Conservation (phyloP, 2,329 filamentous ascomycete genomes). For the Corniculantispora saksenae region DNA sequence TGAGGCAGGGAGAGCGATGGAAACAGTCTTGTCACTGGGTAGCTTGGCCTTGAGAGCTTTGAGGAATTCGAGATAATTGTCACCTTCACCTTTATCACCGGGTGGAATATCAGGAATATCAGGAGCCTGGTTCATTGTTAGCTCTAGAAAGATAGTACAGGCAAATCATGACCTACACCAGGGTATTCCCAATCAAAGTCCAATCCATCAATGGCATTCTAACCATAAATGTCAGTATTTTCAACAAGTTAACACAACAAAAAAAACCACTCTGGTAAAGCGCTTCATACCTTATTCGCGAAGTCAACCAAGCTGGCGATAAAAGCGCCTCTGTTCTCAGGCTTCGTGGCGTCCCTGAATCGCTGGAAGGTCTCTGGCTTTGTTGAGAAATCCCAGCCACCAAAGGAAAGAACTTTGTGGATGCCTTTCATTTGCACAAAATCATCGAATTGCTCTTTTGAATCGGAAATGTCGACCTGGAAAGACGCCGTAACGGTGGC, state of each 20-base stretch:
- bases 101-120: conserved; percentile 9
- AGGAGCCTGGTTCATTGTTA: conserved; percentile 16
- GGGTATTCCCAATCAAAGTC: conserved; percentile 53
- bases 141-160: conserved; percentile 20
- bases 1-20: conserved; percentile 32
- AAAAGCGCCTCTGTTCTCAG: conserved; percentile 34
- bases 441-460: conserved; percentile 30
- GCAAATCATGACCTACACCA: conserved; percentile 25
- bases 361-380: conserved; percentile 29
- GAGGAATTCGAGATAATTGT: background rate
- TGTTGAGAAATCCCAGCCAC: conserved; percentile 37
- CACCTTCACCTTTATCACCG: background rate
- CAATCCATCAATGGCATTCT: conserved; percentile 39
- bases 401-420: conserved; percentile 39
- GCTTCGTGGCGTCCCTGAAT: conserved; percentile 31
- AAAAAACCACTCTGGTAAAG: too few relatives aligned
- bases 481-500: conserved; percentile 26
- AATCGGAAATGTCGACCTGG: conserved; percentile 23
- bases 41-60: background rate
- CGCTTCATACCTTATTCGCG: conserved; percentile 32
- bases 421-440: conserved; percentile 31
- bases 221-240: conserved; percentile 36
- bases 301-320: conserved; percentile 28
- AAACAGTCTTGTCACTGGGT: background rate
- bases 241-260: too few relatives aligned